phyloP scores from a whole-genome alignment of 805 yeast genomes.

The Pichia phayaonensis region DNA sequence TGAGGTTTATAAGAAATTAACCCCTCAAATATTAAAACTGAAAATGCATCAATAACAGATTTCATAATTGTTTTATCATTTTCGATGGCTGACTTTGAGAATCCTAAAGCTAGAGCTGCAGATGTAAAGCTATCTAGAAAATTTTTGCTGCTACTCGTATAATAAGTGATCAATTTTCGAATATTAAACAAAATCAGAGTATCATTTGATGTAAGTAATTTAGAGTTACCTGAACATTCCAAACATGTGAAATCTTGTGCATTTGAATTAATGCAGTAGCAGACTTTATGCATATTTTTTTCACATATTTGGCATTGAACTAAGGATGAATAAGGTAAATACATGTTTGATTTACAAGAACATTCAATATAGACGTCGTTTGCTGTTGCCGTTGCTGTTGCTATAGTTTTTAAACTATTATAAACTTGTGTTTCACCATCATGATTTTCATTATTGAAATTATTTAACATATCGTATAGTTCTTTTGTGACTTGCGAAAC shows the following conservation, averaged over 20 bases:
- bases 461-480: slow-evolving; percentile 10
- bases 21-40: slow-evolving; percentile 15
- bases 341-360: slow-evolving; percentile 14
- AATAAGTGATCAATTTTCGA: slow-evolving; percentile 15
- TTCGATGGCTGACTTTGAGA: background rate
- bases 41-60: slow-evolving; percentile 13
- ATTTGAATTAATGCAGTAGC: slow-evolving; percentile 11
- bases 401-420: too few relatives aligned
- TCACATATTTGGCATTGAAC: slow-evolving; percentile 17
- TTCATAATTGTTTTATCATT: slow-evolving; percentile 3
- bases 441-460: background rate
- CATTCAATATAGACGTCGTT: slow-evolving; percentile 11
- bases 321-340: slow-evolving; percentile 8
- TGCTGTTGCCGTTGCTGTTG: too few relatives aligned
- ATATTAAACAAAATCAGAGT: slow-evolving; percentile 15
- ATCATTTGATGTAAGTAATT: slow-evolving; percentile 7
- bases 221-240: slow-evolving; percentile 6
- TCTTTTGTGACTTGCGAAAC: slow-evolving; percentile 22
- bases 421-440: slow-evolving; percentile 10
- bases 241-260: slow-evolving; percentile 13
- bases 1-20: slow-evolving; percentile 12
- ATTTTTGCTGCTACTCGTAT: slow-evolving; percentile 1
- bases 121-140: slow-evolving; percentile 6
- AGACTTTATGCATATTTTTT: slow-evolving; percentile 15
- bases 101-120: slow-evolving; percentile 4